phyloP scores from a whole-genome alignment of 306 rosid species.

The Vachellia pachyceras region DNA sequence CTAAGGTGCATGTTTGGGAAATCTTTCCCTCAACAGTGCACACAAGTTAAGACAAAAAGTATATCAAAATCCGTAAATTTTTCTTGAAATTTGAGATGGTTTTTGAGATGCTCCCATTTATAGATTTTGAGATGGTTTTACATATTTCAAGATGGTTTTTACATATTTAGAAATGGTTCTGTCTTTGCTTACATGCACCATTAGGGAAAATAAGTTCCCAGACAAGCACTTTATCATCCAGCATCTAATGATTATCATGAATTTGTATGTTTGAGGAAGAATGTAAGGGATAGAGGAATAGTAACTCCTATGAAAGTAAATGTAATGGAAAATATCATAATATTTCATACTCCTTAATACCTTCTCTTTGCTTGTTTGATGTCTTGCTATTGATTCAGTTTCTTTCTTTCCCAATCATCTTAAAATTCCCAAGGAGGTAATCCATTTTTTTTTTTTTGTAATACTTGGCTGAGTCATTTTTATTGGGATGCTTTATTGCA shows the following conservation, averaged over 20 bases:
- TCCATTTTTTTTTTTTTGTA: not conserved
- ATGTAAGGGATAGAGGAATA: not conserved
- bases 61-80: too few relatives aligned
- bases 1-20: too few relatives aligned
- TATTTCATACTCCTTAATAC: not conserved
- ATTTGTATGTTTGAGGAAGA: not conserved
- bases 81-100: too few relatives aligned
- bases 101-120: too few relatives aligned
- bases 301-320: not conserved
- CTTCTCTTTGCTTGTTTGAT: not conserved
- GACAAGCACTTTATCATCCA: not conserved
- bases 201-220: too few relatives aligned
- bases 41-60: too few relatives aligned
- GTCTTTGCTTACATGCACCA: too few relatives aligned
- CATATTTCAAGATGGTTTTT: too few relatives aligned
- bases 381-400: not conserved
- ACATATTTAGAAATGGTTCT: too few relatives aligned
- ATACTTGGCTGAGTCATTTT: constrained; percentile 23
- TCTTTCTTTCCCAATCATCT: not conserved
- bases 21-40: too few relatives aligned
- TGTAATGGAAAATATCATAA: not conserved
- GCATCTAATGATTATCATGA: not conserved
- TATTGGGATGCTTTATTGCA: constrained; percentile 46
- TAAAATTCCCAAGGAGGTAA: not conserved
- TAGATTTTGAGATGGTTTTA: too few relatives aligned